Evolutionary conservation across 805 yeast genomes (phyloP).

Genomic region (Ogataea salicorniae): DNA sequence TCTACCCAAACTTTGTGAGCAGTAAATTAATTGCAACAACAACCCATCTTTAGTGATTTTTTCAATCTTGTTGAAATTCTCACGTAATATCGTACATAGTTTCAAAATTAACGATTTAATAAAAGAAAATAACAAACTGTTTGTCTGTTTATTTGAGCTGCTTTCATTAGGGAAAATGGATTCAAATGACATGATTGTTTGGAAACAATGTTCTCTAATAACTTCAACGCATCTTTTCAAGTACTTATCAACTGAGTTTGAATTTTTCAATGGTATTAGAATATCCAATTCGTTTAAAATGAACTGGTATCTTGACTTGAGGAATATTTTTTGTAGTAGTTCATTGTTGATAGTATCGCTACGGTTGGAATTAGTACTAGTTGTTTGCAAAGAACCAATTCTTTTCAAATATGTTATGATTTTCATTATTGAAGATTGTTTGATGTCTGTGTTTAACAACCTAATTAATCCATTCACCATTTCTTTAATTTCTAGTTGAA

Average conservation of each 20-base stretch:
- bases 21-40: slow-evolving; percentile 77
- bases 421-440: slow-evolving; percentile 74
- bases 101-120: slow-evolving; percentile 30
- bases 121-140: slow-evolving; percentile 34
- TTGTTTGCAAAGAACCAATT: slow-evolving; percentile 45
- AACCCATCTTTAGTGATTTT: slow-evolving; percentile 54
- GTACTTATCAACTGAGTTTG: slow-evolving; percentile 51
- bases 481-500: slow-evolving; percentile 48
- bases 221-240: slow-evolving; percentile 78
- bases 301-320: slow-evolving; percentile 65
- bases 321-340: slow-evolving; percentile 49
- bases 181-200: slow-evolving; percentile 60
- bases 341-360: slow-evolving; percentile 18
- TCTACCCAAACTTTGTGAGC: slow-evolving; percentile 78
- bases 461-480: slow-evolving; percentile 69
- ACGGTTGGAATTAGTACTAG: slow-evolving; percentile 1
- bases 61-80: slow-evolving; percentile 32
- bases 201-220: slow-evolving; percentile 76
- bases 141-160: slow-evolving; percentile 11
- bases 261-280: slow-evolving; percentile 49
- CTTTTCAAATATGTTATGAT: slow-evolving; percentile 71
- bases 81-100: slow-evolving; percentile 28
- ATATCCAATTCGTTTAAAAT: slow-evolving; percentile 57
- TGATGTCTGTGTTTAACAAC: slow-evolving; percentile 67
- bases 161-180: slow-evolving; percentile 50